Conservation (phyloP, 2,329 filamentous ascomycete species). For the Pleomassaria siparia region DNA sequence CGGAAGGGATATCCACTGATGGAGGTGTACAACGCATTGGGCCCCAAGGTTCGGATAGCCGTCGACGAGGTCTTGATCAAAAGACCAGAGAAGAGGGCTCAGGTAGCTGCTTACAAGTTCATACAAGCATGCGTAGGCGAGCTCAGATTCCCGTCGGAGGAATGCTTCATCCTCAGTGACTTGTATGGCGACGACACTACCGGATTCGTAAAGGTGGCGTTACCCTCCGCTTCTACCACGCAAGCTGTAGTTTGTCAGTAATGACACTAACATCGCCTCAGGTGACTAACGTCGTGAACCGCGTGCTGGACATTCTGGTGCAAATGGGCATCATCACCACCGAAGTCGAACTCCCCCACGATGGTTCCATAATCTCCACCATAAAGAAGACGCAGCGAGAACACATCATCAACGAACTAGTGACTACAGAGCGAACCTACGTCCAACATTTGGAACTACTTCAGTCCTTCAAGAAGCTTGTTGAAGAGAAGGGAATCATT, state of each 20-base stretch:
- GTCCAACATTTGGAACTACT: constrained; percentile 95
- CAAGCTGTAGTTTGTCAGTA: neutral
- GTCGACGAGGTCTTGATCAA: constrained; percentile 65
- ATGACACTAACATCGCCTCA: constrained; percentile 34
- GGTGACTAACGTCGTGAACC: constrained; percentile 90
- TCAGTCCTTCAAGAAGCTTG: constrained; percentile 84
- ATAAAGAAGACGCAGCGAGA: constrained; percentile 72
- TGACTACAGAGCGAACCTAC: constrained; percentile 95
- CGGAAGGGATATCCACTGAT: constrained; percentile 81
- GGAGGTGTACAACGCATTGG: constrained; percentile 83
- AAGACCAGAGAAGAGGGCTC: constrained; percentile 69
- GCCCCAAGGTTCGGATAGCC: constrained; percentile 67
- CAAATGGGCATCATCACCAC: constrained; percentile 68
- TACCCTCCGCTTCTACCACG: neutral
- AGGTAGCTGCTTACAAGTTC: constrained; percentile 90
- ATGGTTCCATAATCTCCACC: constrained; percentile 44
- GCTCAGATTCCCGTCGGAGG: constrained; percentile 73
- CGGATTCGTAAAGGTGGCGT: constrained; percentile 84
- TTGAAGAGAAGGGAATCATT: constrained; percentile 85
- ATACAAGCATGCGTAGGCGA: constrained; percentile 85
- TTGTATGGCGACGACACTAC: constrained; percentile 93
- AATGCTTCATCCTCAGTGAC: constrained; percentile 91
- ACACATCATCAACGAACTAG: constrained; percentile 86
- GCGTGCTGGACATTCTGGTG: constrained; percentile 84
- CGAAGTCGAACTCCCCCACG: constrained; percentile 52